phyloP scores from a whole-genome alignment of 1,284 basidiomycete genomes.

The Pholiota adiposa region DNA sequence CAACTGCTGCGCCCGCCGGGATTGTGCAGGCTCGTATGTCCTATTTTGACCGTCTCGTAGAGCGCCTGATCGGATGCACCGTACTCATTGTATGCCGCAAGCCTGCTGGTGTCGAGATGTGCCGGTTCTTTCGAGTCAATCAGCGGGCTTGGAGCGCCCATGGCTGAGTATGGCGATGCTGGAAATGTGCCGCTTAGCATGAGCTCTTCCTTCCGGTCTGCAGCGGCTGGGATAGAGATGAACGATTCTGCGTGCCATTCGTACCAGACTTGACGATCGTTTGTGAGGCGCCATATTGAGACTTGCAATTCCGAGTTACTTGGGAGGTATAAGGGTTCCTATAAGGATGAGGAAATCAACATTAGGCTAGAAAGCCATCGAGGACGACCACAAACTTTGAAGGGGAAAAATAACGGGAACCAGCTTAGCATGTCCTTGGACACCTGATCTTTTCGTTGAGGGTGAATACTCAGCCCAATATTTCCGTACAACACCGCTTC shows the following conservation, averaged over 20 bases:
- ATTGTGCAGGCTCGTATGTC: constrained; percentile 91
- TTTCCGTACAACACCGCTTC: constrained; percentile 90
- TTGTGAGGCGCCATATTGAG: constrained; percentile 93
- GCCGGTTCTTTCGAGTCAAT: constrained; percentile 61
- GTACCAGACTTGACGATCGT: constrained; percentile 93
- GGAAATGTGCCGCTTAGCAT: constrained; percentile 22
- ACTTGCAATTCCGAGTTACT: constrained; percentile 92
- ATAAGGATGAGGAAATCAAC: neutral
- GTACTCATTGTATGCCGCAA: constrained; percentile 12
- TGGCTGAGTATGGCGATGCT: constrained; percentile 35
- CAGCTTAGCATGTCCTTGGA: constrained; percentile 98
- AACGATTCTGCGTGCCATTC: constrained; percentile 98
- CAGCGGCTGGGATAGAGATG: constrained; percentile 56
- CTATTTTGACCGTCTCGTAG: constrained; percentile 78
- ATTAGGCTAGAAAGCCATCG: no score
- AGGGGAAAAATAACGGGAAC: constrained; percentile 98
- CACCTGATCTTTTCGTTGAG: constrained; percentile 80
- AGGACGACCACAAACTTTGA: constrained; percentile 58
- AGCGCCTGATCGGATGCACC: constrained; percentile 15
- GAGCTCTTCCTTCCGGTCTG: constrained; percentile 28
- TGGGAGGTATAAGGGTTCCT: constrained; percentile 95
- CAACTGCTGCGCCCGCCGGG: constrained; percentile 88
- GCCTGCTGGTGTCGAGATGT: constrained; percentile 19
- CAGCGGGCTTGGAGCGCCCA: constrained; percentile 60
- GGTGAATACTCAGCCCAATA: constrained; percentile 93